Base-by-base conservation (phyloP, 1,284 basidiomycete species). In the Cronartium quercuum region DNA sequence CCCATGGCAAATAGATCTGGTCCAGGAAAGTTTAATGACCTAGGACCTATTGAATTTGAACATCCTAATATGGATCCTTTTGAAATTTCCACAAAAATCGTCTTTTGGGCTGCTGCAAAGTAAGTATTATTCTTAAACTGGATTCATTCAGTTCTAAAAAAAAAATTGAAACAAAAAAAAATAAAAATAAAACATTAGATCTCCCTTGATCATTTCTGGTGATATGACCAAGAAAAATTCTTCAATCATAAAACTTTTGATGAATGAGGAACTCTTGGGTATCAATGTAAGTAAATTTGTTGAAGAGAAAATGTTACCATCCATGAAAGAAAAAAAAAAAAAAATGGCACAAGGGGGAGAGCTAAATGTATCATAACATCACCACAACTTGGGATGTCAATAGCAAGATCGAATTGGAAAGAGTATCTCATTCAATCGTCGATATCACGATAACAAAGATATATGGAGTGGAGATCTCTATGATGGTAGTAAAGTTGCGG, bases 41-140 rank as follows among this genome's bases (percentile, higher is more conserved):
- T 75, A 37, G 71, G 58, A 1, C 51, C 66, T 37, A 38, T 75
- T 10, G 18, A 41, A 29, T 37, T 65, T 12, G 34, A 21, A 41
- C 35, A 62, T 37, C 34, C 13, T n/a, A 9, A 24, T 34, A 55
- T 75, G 18, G 47, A 40, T 29, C 9, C 18, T 1, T 7, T 40
- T 6, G 71, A 67, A 65, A 41, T 66, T 34, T 37, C 15, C 6
- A 67, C 71, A 0, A 37, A 47, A 21, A 44, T 75, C 7, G 40
- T n/a, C 0, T 75, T 75, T 62, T 66, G 40, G 41, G 64, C 71
- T 47, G 65, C 65, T 18, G 58, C 71, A 75, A 75, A 75, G 71
- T 75, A 47, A 47, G 18, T 38, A 15, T 61, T 34, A 18, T 44
- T n/a, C 29, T 44, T 7, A 40, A 1, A 41, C 7, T 40, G 29